Conservation (phyloP, 805 yeast genomes). For the Saccharomyces kudriavzevii region DNA sequence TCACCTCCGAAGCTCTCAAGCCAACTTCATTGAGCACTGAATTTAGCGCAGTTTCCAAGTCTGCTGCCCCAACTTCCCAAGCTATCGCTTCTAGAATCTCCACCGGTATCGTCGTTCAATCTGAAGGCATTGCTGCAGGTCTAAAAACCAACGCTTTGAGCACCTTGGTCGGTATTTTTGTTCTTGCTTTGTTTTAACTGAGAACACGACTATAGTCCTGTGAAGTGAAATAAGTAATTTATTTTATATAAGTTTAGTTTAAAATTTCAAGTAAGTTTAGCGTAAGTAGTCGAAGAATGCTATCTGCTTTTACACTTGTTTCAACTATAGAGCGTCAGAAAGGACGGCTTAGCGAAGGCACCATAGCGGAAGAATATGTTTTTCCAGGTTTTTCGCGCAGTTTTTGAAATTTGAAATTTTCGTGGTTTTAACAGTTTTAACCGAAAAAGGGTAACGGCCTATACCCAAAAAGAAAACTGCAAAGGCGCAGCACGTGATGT, state of each 20-base stretch:
- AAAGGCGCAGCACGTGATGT: background rate
- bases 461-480: background rate
- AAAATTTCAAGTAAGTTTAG: too few species aligned
- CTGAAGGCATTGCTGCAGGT: conserved; percentile 1
- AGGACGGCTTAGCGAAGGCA: background rate
- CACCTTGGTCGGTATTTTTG: conserved; percentile 1
- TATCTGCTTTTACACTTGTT: too few species aligned
- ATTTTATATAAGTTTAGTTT: too few species aligned
- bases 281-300: background rate
- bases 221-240: too few species aligned
- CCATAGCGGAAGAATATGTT: background rate
- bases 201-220: background rate
- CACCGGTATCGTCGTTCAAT: background rate
- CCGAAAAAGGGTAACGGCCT: background rate
- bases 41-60: background rate
- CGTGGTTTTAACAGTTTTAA: background rate
- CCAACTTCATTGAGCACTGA: background rate
- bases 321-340: background rate
- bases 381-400: background rate
- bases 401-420: background rate
- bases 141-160: background rate
- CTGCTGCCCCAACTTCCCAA: background rate
- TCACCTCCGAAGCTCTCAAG: background rate
- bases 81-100: background rate
- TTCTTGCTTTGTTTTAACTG: background rate